Conservation (phyloP, 2,329 filamentous ascomycete genomes). For the Aspergillus sp. region DNA sequence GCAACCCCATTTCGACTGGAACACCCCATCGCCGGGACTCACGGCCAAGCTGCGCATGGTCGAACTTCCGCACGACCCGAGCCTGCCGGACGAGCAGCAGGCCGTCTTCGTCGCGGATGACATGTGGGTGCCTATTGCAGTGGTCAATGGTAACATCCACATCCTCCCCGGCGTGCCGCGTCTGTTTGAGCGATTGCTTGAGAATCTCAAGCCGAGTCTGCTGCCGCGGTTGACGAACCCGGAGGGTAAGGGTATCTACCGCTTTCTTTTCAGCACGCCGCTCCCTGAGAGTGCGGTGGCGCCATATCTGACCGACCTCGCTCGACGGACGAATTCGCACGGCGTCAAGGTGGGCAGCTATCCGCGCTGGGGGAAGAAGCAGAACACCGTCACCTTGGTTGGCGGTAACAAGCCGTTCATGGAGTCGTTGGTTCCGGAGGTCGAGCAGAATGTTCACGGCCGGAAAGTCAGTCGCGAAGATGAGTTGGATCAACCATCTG, state of each 20-base stretch:
- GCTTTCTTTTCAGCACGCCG: slow-evolving; percentile 80
- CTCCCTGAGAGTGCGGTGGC: slow-evolving; percentile 80
- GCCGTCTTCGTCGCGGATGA: slow-evolving; percentile 70
- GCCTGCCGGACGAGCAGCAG: slow-evolving; percentile 58
- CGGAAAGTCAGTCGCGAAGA: slow-evolving; percentile 62
- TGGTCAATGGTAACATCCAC: slow-evolving; percentile 89
- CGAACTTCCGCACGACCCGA: slow-evolving; percentile 67
- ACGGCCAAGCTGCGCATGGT: slow-evolving; percentile 87
- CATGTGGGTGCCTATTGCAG: slow-evolving; percentile 81
- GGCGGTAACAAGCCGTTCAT: slow-evolving; percentile 65
- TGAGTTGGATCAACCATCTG: slow-evolving; percentile 51
- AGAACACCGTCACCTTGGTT: slow-evolving; percentile 86
- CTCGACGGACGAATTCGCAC: slow-evolving; percentile 60
- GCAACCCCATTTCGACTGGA: slow-evolving; percentile 74
- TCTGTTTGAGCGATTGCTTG: slow-evolving; percentile 71
- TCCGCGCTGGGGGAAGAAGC: slow-evolving; percentile 78
- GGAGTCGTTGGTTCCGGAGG: slow-evolving; percentile 69
- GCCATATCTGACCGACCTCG: slow-evolving; percentile 70
- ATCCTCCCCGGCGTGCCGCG: slow-evolving; percentile 84
- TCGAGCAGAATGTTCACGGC: slow-evolving; percentile 68
- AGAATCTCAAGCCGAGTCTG: slow-evolving; percentile 64
- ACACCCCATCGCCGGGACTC: slow-evolving; percentile 66
- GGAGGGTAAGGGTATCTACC: slow-evolving; percentile 68
- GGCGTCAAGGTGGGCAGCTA: slow-evolving; percentile 95
- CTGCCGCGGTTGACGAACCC: slow-evolving; percentile 67